Base-by-base conservation (phyloP, 352 stramenopile genomes). In the Pythium insidiosum region DNA sequence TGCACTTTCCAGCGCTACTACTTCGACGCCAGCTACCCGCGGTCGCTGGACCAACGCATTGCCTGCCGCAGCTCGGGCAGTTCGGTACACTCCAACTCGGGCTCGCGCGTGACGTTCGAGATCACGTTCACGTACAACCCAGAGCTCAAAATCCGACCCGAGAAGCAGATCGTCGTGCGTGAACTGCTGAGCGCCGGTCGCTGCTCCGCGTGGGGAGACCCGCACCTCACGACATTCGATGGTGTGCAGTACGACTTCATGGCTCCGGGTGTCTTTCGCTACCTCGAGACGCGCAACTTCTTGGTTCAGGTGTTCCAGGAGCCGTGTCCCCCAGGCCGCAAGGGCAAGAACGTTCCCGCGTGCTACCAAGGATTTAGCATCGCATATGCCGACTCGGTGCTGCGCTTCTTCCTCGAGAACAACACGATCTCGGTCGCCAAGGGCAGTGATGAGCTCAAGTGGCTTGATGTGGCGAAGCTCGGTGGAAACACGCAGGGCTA, bases 171-270 rank as follows among this genome's bases (percentile, higher is more conserved):
- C 29, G 5, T 66, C 30, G 48, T 62, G 51, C 52, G 51, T 0
- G 31, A 58, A 3, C 22, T 58, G 18, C 3, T 50, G 15, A 40
- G 26, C 25, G 41, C 44, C 0, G 47, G 47, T 3, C 34, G 41
- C 9, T 48, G 57, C 29, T 48, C 43, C 11, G 53, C 30, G 26
- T 34, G 34, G 35, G 58, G 58, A 6, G 58, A 67, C 29, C 58
- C 58, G 31, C 58, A 67, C 44, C 25, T 63, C 23, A 59, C 37
- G 12, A 63, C 53, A 7, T 45, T 67, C 23, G 58, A 67, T 13
- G 44, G 47, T 23, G 50, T 57, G 4, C 18, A 18, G 7, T 67
- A 54, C 35, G 58, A 67, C 29, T 63, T 67, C 30, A 43, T 57
- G 19, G 41, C 37, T 11, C 22, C 43, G 2, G 58, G 58, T 7